Evolutionary conservation across 352 stramenopile genomes (phyloP), one percentile per base, ranked within the genome.

Genomic region (Phytophthora tentaculata): DNA sequence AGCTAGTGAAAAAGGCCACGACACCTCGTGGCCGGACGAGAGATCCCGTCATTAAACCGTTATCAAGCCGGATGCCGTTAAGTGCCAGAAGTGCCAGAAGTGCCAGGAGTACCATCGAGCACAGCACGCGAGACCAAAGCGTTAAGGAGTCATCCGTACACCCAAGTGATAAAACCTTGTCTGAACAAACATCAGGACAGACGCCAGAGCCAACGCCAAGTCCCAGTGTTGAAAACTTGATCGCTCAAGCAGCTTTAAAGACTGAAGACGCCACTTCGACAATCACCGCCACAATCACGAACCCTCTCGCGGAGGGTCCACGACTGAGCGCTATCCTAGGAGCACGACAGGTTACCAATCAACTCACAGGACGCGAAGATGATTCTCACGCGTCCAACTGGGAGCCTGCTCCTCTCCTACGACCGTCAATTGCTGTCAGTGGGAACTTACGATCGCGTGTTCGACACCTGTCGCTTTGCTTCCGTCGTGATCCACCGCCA

Each of bases 1-100:
- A 89, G 56, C 48, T 89, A 5, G 54, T 87, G n/a, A 79, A 77
- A 56, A 90, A 83, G 54, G 72, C 74, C 13, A 86, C 66, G 5
- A 76, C 65, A 28, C 74, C 74, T 19, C 60, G 56, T 24, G 44
- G 41, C 55, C 45, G 53, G 28, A 10, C 43, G 17, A 69, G 51
- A 50, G 70, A 80, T 32, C 67, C 73, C 0, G 28, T 70, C 12
- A 48, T 76, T 1, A 83, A 64, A 44, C 74, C 76, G 19, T 65
- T 82, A 9, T 81, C 78, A 39, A 69, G 71, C 48, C 55, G 69
- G 35, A 50, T 58, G 20, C 54, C 57, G 14, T n/a, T 63, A 41
- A 74, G 69, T 63, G 58, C 64, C 14, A 49, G 59, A 41, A 74
- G 69, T 63, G 58, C 64, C 14, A 49, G 59, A 29, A 73, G 67